Evolutionary conservation across 2,329 filamentous ascomycete species (phyloP).

Genomic region (Capronia coronata): DNA sequence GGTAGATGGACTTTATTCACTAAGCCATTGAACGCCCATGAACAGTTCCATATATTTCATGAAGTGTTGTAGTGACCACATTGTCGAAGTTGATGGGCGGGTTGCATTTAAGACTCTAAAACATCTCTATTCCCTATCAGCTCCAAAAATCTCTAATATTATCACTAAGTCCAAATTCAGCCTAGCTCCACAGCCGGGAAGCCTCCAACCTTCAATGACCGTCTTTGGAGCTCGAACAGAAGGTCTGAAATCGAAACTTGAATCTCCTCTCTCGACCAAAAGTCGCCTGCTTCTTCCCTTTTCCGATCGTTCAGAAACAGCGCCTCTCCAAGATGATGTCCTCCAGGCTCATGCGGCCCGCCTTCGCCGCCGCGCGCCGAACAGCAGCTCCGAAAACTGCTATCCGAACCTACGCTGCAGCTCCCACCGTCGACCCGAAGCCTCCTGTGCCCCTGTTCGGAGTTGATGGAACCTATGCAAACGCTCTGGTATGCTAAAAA

Average conservation of each 20-base stretch:
- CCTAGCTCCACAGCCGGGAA: constrained; percentile 10
- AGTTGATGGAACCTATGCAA: constrained; percentile 95
- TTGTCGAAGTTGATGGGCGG: neutral
- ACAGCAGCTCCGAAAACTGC: constrained; percentile 56
- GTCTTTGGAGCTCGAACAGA: constrained; percentile 15
- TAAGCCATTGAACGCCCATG: too few species aligned
- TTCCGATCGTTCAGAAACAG: neutral
- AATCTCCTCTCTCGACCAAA: constrained; percentile 20
- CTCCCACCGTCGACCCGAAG: constrained; percentile 59
- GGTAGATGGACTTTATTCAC: too few species aligned
- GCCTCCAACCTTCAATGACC: constrained; percentile 2
- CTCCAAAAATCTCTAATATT: constrained; percentile 2
- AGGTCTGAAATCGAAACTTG: neutral
- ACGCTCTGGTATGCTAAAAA: constrained; percentile 73
- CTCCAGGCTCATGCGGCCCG: constrained; percentile 30
- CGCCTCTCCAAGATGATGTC: constrained; percentile 27
- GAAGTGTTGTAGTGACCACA: neutral
- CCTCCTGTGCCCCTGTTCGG: constrained; percentile 89
- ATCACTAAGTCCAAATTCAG: constrained; percentile 3
- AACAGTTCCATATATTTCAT: too few species aligned
- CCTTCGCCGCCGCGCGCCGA: constrained; percentile 52
- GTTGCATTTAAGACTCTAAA: neutral
- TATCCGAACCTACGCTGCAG: constrained; percentile 69
- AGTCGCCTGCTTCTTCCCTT: neutral
- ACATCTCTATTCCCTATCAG: too few species aligned